Conservation (phyloP, 73 alveolate species). For the Paramecium pentaurelia region DNA sequence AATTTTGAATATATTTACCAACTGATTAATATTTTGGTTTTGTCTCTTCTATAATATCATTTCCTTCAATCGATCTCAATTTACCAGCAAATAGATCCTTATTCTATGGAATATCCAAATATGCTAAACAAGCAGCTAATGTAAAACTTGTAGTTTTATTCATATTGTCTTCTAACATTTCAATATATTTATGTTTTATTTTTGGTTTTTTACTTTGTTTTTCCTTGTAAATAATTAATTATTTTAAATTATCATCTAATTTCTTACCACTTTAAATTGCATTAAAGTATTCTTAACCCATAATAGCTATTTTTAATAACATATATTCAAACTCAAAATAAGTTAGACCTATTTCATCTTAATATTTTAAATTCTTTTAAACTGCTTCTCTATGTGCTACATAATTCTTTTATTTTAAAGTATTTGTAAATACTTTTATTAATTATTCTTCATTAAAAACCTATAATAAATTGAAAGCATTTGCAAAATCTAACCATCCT, state of each 20-base stretch:
- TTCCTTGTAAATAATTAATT: background rate
- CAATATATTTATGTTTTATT: background rate
- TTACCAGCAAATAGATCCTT: constrained; percentile 29
- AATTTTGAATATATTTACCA: background rate
- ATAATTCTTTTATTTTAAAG: background rate
- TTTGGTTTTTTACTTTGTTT: background rate
- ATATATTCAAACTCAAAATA: constrained; percentile 40
- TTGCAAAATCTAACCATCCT: constrained; percentile 26
- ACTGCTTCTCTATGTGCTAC: background rate
- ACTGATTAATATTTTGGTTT: background rate
- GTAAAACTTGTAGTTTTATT: background rate
- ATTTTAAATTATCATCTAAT: background rate
- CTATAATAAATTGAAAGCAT: background rate
- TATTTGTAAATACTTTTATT: background rate
- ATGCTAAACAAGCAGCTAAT: background rate
- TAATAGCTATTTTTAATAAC: background rate
- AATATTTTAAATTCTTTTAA: background rate
- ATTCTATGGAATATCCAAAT: constrained; percentile 13
- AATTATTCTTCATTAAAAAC: background rate
- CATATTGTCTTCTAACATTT: background rate
- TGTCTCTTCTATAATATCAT: constrained; percentile 8
- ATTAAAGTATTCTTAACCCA: constrained; percentile 31
- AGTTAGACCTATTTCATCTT: background rate
- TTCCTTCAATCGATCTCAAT: background rate
- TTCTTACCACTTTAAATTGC: background rate